A percentile compares a stretch with the other conserved stretches of the same genome.
Evolutionary conservation across 345 rosid species (phyloP).

Genomic region (Salix suchowensis): DNA sequence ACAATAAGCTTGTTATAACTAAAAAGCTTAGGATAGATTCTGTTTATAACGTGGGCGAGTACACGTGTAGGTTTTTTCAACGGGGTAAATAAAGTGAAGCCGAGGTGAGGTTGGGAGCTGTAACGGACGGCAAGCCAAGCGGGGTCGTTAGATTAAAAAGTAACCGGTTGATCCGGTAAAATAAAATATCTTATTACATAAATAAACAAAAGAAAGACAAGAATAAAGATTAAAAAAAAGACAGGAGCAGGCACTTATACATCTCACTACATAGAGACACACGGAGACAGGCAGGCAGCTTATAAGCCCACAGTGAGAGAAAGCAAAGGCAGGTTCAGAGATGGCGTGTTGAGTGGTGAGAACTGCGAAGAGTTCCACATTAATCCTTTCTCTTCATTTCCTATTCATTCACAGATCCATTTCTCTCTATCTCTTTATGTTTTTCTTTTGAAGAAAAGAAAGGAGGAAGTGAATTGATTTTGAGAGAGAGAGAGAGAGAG

Average conservation of each 20-base stretch:
- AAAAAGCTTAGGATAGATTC: no score
- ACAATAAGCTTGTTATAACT: no score
- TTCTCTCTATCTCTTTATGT: neutral
- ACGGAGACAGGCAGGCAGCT: neutral
- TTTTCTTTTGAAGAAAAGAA: neutral
- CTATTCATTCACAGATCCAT: slow-evolving; percentile 2
- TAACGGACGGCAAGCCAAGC: neutral
- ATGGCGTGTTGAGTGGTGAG: slow-evolving; percentile 62
- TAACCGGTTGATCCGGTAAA: slow-evolving; percentile 36
- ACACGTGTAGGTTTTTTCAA: no score
- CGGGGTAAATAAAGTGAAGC: neutral
- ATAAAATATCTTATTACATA: neutral
- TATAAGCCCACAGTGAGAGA: neutral
- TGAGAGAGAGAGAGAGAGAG: neutral
- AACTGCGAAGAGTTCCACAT: slow-evolving; percentile 26
- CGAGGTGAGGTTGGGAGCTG: neutral
- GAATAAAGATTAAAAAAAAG: slow-evolving; percentile 25
- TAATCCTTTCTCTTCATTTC: neutral
- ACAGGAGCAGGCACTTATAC: neutral
- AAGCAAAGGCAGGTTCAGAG: slow-evolving; percentile 14
- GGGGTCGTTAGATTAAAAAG: neutral
- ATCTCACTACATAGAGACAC: neutral
- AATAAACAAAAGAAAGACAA: neutral
- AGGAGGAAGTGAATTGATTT: neutral
- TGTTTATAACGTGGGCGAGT: no score